These are phyloP conservation scores for Trichoderma gamsii DNA, from an alignment of 495 filamentous ascomycete genomes.

Conservation along the genomic window DNA sequence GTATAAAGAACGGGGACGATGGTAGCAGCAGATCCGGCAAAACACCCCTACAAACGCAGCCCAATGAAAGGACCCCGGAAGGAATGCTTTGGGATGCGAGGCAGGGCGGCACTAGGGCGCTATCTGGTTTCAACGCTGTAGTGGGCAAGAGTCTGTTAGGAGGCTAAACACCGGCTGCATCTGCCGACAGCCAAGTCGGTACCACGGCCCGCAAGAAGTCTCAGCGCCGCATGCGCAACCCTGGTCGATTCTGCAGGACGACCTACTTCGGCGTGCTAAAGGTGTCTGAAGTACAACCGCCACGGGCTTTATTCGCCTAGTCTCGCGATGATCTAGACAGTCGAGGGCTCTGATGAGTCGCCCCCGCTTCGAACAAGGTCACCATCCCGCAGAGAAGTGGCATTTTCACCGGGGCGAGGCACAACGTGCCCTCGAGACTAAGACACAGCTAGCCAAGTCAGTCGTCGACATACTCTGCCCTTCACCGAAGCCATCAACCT, in stretches of 20 bases:
- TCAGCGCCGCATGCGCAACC: constrained; percentile 10
- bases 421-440: not conserved
- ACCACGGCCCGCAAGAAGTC: not conserved
- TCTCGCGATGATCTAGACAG: constrained; percentile 7
- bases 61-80: not conserved
- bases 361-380: constrained; percentile 11
- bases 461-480: not conserved
- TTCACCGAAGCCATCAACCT: not conserved
- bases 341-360: constrained; percentile 11
- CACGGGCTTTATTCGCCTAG: constrained; percentile 4
- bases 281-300: not conserved
- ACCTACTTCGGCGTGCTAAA: not conserved
- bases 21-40: constrained; percentile 14
- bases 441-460: not conserved
- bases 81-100: not conserved
- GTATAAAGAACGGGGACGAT: constrained; percentile 3
- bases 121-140: not conserved
- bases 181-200: not conserved
- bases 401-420: constrained; percentile 2
- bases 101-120: not conserved
- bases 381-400: not conserved
- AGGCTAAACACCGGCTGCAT: not conserved
- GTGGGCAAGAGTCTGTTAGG: not conserved
- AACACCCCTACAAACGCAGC: constrained; percentile 8
- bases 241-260: constrained; percentile 11